A percentile compares a stretch with the other conserved stretches of the same genome.
Evolutionary conservation across 1,284 basidiomycete species (phyloP).

Genomic region (Cryptococcus depauperatus): DNA sequence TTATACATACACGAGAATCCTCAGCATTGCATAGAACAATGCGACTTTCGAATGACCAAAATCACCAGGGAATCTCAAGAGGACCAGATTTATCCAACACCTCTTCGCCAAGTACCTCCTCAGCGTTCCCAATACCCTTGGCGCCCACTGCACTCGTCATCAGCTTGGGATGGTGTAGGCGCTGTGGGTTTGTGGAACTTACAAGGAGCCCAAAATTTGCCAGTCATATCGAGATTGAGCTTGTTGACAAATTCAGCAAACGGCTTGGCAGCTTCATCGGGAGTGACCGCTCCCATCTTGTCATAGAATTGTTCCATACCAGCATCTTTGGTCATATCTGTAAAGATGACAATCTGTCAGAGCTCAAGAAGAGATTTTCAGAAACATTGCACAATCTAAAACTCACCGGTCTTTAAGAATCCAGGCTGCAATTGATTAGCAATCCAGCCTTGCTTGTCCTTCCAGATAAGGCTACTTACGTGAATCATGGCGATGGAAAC

Average conservation of each 20-base stretch:
- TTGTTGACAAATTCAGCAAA: conserved; percentile 45
- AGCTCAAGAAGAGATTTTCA: background rate
- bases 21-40: background rate
- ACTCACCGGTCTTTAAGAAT: conserved; percentile 35
- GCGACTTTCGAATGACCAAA: background rate
- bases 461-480: conserved; percentile 31
- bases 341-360: background rate
- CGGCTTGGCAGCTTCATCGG: conserved; percentile 46
- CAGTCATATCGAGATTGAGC: conserved; percentile 42
- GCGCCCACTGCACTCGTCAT: conserved; percentile 7
- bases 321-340: conserved; percentile 49
- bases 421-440: conserved; percentile 26
- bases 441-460: background rate
- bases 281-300: conserved; percentile 48
- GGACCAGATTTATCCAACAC: conserved; percentile 42
- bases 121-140: conserved; percentile 48
- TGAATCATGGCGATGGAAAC: conserved; percentile 49
- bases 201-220: conserved; percentile 51
- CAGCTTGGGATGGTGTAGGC: background rate
- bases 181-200: conserved; percentile 9
- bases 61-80: conserved; percentile 46
- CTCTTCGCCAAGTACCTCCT: conserved; percentile 46
- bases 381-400: conserved; percentile 24
- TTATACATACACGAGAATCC: too few relatives aligned
- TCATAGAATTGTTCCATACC: conserved; percentile 50